Percentiles rank a stretch among this genome's conserved stretches.
Evolutionary conservation across 352 stramenopile species (phyloP).

Genomic region (Phytophthora macrochlamydospora): DNA sequence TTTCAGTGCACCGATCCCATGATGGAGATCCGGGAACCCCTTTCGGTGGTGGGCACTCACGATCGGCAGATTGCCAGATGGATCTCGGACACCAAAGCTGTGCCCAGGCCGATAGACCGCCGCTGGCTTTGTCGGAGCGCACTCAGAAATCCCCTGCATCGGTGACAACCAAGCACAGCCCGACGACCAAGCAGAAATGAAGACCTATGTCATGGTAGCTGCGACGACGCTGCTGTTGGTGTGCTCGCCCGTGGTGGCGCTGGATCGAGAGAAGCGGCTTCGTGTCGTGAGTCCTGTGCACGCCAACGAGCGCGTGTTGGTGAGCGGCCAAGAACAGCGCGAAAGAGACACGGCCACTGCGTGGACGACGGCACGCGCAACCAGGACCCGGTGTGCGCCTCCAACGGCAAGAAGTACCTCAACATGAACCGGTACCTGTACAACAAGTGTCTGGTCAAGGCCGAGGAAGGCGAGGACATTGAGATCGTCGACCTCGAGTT

Average conservation of each 20-base stretch:
- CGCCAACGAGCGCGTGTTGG: slow-evolving; percentile 35
- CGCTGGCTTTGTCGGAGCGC: not conserved
- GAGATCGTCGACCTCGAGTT: slow-evolving; percentile 43
- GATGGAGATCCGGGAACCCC: slow-evolving; percentile 1
- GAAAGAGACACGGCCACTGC: slow-evolving; percentile 28
- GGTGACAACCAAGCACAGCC: slow-evolving; percentile 1
- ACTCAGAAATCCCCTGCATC: slow-evolving; percentile 5
- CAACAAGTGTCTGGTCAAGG: slow-evolving; percentile 51
- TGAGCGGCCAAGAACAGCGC: slow-evolving; percentile 22
- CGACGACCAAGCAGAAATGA: slow-evolving; percentile 13
- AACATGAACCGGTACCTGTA: slow-evolving; percentile 59
- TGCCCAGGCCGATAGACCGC: not conserved
- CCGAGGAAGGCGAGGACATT: slow-evolving; percentile 33
- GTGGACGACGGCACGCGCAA: slow-evolving; percentile 46
- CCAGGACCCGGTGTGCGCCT: slow-evolving; percentile 46
- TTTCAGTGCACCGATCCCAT: not conserved
- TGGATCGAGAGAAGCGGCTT: slow-evolving; percentile 31
- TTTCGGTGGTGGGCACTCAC: slow-evolving; percentile 12
- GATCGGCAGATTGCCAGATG: slow-evolving; percentile 27
- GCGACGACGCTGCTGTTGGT: slow-evolving; percentile 15
- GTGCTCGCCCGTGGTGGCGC: slow-evolving; percentile 9
- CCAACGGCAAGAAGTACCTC: slow-evolving; percentile 54
- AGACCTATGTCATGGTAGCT: slow-evolving; percentile 5
- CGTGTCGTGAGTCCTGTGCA: slow-evolving; percentile 36
- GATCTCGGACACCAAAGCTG: not conserved